Evolutionary conservation across 2,329 filamentous ascomycete genomes (phyloP).

Genomic region (Trichoderma breve): DNA sequence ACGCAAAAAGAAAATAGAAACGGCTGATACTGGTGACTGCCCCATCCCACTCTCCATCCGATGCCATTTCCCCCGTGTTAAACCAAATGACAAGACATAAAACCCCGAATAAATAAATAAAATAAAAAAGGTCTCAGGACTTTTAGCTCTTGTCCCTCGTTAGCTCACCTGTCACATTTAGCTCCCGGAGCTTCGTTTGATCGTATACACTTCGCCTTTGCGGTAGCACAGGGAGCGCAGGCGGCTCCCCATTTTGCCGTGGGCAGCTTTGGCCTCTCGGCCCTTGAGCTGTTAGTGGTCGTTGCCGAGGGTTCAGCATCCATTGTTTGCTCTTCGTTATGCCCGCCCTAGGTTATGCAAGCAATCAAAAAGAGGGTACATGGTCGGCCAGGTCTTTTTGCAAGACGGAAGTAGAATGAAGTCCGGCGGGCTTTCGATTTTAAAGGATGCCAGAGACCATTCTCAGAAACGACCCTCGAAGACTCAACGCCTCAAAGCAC

Average conservation of each 20-base stretch:
- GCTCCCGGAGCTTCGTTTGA: constrained; percentile 36
- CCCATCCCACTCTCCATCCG: not conserved
- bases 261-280: constrained; percentile 32
- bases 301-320: not conserved
- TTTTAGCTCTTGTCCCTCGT: not conserved
- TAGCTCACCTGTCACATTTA: constrained; percentile 46
- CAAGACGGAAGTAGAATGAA: constrained; percentile 8
- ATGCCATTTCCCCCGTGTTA: not conserved
- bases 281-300: constrained; percentile 12
- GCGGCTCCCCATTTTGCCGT: constrained; percentile 50
- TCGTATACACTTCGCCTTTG: constrained; percentile 52
- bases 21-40: not conserved
- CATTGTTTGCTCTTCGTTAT: constrained; percentile 2
- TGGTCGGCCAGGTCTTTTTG: constrained; percentile 1
- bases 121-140: not conserved
- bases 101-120: not conserved
- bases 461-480: not conserved
- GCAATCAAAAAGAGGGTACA: constrained; percentile 17
- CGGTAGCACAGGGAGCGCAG: constrained; percentile 47
- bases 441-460: not conserved
- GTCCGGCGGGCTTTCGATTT: constrained; percentile 23
- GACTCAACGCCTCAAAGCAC: constrained; percentile 7
- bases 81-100: not conserved
- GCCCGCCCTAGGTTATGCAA: constrained; percentile 13
- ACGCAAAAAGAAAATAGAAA: not conserved